Evolutionary conservation across 345 rosid species (phyloP).

Genomic region (Adansonia digitata): DNA sequence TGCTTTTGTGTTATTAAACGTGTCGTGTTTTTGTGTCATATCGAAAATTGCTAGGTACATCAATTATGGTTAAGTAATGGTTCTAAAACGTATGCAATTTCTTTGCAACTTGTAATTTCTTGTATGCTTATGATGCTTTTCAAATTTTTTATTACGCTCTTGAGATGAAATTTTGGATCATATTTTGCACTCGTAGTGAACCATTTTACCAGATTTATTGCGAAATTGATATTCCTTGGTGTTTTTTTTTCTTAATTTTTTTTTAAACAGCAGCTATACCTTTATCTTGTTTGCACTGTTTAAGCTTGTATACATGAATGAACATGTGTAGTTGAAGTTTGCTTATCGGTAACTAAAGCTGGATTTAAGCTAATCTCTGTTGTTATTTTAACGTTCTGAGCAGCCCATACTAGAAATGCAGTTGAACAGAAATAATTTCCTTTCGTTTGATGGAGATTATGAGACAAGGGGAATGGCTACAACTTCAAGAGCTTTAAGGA

Average conservation of each 20-base stretch:
- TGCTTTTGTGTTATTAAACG: too few relatives aligned
- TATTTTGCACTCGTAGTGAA: neutral
- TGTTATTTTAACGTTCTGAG: constrained; percentile 14
- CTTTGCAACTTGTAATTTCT: neutral
- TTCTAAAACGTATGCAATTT: neutral
- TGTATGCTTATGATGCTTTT: neutral
- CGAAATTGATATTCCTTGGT: neutral
- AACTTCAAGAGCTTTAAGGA: constrained; percentile 37
- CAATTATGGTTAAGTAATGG: neutral
- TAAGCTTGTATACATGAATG: neutral
- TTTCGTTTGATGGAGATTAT: constrained; percentile 43
- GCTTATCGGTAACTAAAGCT: neutral
- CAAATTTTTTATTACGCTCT: neutral
- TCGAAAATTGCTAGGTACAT: neutral
- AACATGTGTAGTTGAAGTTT: neutral
- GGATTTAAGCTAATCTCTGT: constrained; percentile 13
- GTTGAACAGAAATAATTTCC: constrained; percentile 38
- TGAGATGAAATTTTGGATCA: neutral
- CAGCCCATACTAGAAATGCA: constrained; percentile 71
- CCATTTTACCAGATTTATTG: neutral
- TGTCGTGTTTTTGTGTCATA: too few relatives aligned
- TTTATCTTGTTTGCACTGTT: neutral
- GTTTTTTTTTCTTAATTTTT: too few relatives aligned
- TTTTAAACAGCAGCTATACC: neutral
- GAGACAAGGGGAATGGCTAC: constrained; percentile 31